Conservation (phyloP, 2,329 filamentous ascomycete genomes). For the Massarina eburnea region DNA sequence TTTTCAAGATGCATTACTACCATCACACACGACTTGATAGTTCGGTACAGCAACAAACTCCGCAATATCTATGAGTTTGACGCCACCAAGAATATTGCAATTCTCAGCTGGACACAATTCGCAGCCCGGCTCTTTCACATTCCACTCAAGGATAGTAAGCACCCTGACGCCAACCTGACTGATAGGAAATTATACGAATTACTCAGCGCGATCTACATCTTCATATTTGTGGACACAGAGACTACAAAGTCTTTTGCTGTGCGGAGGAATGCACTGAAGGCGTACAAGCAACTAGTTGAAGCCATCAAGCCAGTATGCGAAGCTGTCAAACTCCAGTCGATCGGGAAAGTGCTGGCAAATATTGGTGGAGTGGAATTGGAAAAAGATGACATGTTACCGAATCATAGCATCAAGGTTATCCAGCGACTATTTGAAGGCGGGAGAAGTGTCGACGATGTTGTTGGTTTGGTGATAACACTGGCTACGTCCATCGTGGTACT, state of each 20-base stretch:
- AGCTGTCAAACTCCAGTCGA: conserved; percentile 3
- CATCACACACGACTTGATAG: conserved; percentile 28
- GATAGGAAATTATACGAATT: conserved; percentile 27
- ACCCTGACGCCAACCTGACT: conserved; percentile 19
- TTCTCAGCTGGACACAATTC: conserved; percentile 33
- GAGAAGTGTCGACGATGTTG: conserved; percentile 11
- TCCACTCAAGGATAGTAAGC: conserved; percentile 21
- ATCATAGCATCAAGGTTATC: conserved; percentile 6
- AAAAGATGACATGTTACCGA: conserved; percentile 4
- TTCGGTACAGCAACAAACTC: conserved; percentile 31
- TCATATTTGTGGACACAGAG: conserved; percentile 32
- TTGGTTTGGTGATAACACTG: conserved; percentile 6
- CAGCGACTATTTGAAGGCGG: conserved; percentile 10
- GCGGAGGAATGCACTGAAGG: conserved; percentile 9
- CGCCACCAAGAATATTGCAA: conserved; percentile 26
- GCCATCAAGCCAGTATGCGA: conserved; percentile 4
- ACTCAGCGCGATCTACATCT: conserved; percentile 27
- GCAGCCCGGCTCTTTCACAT: conserved; percentile 30
- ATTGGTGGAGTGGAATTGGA: not conserved
- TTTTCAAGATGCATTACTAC: conserved; percentile 23
- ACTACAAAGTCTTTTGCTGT: conserved; percentile 20
- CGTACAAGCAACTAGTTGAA: conserved; percentile 4
- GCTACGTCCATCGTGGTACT: conserved; percentile 5
- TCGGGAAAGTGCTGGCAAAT: conserved; percentile 1
- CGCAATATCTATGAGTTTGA: conserved; percentile 37